Percentiles rank a stretch among this genome's conserved stretches.
Conservation (phyloP, 2,329 filamentous ascomycete genomes). For the Piedraia hortae region DNA sequence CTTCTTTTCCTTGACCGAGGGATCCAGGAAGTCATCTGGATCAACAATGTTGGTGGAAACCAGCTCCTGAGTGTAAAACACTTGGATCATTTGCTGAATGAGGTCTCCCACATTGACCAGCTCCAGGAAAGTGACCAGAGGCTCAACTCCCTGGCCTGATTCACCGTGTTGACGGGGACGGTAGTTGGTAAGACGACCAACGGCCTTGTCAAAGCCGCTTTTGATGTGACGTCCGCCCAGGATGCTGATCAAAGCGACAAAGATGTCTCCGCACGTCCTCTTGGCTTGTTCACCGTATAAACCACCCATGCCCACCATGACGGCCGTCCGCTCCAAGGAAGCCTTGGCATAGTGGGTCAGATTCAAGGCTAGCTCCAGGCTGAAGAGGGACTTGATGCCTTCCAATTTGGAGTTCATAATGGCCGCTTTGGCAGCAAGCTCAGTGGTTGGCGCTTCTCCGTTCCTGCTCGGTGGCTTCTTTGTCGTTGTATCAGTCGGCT, state of each 20-base stretch:
- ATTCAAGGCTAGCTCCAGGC: conserved; percentile 77
- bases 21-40: conserved; percentile 79
- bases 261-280: conserved; percentile 73
- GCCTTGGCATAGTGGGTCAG: conserved; percentile 72
- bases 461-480: conserved; percentile 13
- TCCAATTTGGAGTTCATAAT: conserved; percentile 87
- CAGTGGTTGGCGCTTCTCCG: conserved; percentile 51
- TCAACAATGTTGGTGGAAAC: conserved; percentile 59
- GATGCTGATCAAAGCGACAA: conserved; percentile 57
- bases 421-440: conserved; percentile 88
- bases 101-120: conserved; percentile 93
- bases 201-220: conserved; percentile 77
- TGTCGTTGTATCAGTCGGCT: conserved; percentile 1
- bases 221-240: conserved; percentile 71
- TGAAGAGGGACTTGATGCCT: conserved; percentile 84
- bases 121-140: conserved; percentile 84
- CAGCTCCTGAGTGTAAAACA: conserved; percentile 93
- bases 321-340: conserved; percentile 57
- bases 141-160: conserved; percentile 37
- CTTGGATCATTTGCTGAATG: conserved; percentile 96
- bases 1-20: conserved; percentile 83
- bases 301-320: conserved; percentile 56
- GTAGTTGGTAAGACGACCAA: conserved; percentile 71
- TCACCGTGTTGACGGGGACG: conserved; percentile 61
- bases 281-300: conserved; percentile 51